These are phyloP conservation scores for Paramyrothecium sp. DNA, from an alignment of 2,329 filamentous ascomycete genomes.

Conservation along the genomic window DNA sequence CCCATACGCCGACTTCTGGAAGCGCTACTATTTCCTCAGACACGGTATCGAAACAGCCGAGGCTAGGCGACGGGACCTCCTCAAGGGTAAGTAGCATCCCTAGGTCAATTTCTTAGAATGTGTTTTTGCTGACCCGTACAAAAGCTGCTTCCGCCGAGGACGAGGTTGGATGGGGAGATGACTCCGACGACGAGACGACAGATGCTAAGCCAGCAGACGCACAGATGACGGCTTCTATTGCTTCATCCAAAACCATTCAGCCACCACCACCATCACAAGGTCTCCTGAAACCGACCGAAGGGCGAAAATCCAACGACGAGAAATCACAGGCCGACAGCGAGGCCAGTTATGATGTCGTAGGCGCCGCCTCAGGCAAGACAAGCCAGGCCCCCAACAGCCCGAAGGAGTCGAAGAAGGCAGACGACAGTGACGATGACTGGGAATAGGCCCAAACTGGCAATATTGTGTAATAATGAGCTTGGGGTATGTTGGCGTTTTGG, in stretches of 20 bases:
- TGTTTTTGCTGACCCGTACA: neutral
- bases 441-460: constrained; percentile 47
- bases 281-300: constrained; percentile 60
- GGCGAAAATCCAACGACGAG: constrained; percentile 79
- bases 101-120: constrained; percentile 1
- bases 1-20: constrained; percentile 90
- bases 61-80: constrained; percentile 78
- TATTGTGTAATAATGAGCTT: constrained; percentile 14
- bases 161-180: constrained; percentile 68
- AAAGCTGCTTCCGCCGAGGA: constrained; percentile 68
- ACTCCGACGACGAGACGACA: constrained; percentile 18
- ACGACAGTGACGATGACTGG: constrained; percentile 63
- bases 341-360: constrained; percentile 92
- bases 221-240: constrained; percentile 48
- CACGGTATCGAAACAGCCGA: constrained; percentile 94
- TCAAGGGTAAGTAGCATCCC: constrained; percentile 68
- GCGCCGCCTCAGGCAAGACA: constrained; percentile 69
- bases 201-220: constrained; percentile 12
- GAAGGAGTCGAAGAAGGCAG: constrained; percentile 52
- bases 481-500: constrained; percentile 30
- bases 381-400: constrained; percentile 74
- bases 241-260: constrained; percentile 61
- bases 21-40: constrained; percentile 90
- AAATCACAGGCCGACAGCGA: constrained; percentile 92
- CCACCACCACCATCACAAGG: constrained; percentile 38